Evolutionary conservation across 176 grass and related monocot genomes (phyloP).

Genomic region (Eragrostis curvula): DNA sequence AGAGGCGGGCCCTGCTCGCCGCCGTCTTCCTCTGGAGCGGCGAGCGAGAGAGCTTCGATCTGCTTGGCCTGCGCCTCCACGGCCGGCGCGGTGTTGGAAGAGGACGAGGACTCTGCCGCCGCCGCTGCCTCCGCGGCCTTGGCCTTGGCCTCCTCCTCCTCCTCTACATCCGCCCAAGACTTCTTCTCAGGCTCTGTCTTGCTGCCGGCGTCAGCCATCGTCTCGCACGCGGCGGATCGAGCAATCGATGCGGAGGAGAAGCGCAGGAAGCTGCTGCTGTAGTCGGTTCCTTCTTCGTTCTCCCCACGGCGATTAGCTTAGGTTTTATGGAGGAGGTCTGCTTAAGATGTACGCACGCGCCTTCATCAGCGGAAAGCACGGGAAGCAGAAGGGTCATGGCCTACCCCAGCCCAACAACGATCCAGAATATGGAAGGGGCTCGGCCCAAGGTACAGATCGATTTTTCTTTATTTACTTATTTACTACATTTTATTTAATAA

Average conservation of each 20-base stretch:
- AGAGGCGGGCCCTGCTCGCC: slow-evolving; percentile 43
- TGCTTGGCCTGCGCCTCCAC: slow-evolving; percentile 65
- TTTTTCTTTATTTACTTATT: background rate
- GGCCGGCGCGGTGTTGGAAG: slow-evolving; percentile 5
- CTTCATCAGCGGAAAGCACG: background rate
- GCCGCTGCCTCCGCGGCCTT: slow-evolving; percentile 14
- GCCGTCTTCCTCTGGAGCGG: slow-evolving; percentile 48
- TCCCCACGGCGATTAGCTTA: background rate
- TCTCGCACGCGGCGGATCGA: slow-evolving; percentile 28
- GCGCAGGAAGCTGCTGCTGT: background rate
- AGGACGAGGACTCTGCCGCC: slow-evolving; percentile 1
- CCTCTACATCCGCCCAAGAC: slow-evolving; percentile 79
- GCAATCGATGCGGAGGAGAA: background rate
- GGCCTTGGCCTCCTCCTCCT: slow-evolving; percentile 77
- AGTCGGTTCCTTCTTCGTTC: background rate
- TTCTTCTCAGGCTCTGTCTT: slow-evolving; percentile 70
- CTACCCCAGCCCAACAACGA: background rate
- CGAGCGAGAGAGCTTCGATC: slow-evolving; percentile 74
- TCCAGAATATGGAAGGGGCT: background rate
- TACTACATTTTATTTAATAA: too few relatives aligned
- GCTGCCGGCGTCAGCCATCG: slow-evolving; percentile 51
- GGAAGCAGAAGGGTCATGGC: background rate
- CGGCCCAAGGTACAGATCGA: background rate
- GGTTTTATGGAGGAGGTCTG: background rate
- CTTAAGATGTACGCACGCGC: background rate